These are phyloP conservation scores for Claviceps sorghi DNA, from an alignment of 2,329 filamentous ascomycete genomes.

Conservation along the genomic window DNA sequence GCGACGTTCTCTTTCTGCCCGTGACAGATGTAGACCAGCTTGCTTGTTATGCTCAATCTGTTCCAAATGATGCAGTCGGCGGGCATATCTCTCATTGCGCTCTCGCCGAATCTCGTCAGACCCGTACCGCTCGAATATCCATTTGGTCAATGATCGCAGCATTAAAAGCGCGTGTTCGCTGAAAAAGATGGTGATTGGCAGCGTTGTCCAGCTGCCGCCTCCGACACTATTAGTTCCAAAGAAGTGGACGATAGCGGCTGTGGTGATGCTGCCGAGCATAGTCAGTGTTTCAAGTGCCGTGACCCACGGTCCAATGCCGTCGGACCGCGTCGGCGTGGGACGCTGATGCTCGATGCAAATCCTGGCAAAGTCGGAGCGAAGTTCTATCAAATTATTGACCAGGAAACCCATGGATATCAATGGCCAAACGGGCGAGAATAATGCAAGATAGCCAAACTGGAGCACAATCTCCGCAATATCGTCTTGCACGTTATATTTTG, in stretches of 20 bases:
- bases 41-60: conserved; percentile 26
- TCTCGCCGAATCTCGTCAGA: conserved; percentile 27
- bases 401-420: conserved; percentile 58
- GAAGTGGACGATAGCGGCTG: conserved; percentile 58
- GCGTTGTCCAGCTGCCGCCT: conserved; percentile 46
- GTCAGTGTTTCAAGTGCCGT: conserved; percentile 52
- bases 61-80: conserved; percentile 22
- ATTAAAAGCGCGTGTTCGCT: conserved; percentile 58
- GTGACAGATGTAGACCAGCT: conserved; percentile 17
- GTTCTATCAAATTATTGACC: conserved; percentile 63
- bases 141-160: conserved; percentile 30
- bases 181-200: conserved; percentile 57
- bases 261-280: conserved; percentile 60
- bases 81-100: conserved; percentile 23
- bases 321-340: conserved; percentile 52
- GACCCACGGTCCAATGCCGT: conserved; percentile 63
- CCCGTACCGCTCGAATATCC: conserved; percentile 22
- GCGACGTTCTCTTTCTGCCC: conserved; percentile 23
- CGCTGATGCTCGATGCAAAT: conserved; percentile 61
- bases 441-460: conserved; percentile 57
- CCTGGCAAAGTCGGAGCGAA: conserved; percentile 64
- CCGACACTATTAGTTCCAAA: conserved; percentile 44
- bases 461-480: conserved; percentile 62
- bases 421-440: conserved; percentile 66
- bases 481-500: conserved; percentile 55